phyloP scores from a whole-genome alignment of 169 alveolate species.

The Plasmodium sp. region DNA sequence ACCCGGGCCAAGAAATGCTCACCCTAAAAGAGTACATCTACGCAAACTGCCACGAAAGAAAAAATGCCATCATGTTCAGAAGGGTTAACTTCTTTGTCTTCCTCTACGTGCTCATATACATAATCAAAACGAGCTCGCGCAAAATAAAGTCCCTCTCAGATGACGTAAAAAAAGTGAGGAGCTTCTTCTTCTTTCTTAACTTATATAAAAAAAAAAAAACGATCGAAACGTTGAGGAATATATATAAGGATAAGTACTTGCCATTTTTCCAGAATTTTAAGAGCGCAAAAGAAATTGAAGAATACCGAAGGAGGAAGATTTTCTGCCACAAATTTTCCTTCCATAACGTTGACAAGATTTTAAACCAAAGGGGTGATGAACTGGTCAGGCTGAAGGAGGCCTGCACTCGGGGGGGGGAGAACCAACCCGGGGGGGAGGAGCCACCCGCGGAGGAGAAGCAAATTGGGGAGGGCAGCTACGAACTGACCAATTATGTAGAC shows the following conservation, averaged over 20 bases:
- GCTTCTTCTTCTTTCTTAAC: slow-evolving; percentile 46
- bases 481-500: slow-evolving; percentile 5
- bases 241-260: slow-evolving; percentile 53
- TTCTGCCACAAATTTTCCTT: slow-evolving; percentile 59
- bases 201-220: slow-evolving; percentile 62
- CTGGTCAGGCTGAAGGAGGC: slow-evolving; percentile 12
- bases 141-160: slow-evolving; percentile 31
- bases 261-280: slow-evolving; percentile 47
- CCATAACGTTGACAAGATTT: slow-evolving; percentile 26
- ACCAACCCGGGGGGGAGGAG: background rate
- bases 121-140: slow-evolving; percentile 53
- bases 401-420: background rate
- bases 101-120: slow-evolving; percentile 36
- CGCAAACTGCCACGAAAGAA: slow-evolving; percentile 9
- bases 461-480: background rate
- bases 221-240: slow-evolving; percentile 36
- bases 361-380: slow-evolving; percentile 11
- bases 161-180: slow-evolving; percentile 44
- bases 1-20: background rate
- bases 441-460: background rate
- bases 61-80: slow-evolving; percentile 46
- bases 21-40: slow-evolving; percentile 45
- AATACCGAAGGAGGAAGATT: slow-evolving; percentile 39
- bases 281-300: slow-evolving; percentile 20
- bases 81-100: slow-evolving; percentile 47